A percentile compares a stretch with the other conserved stretches of the same genome.
phyloP scores from a whole-genome alignment of 2,329 filamentous ascomycete species.

The Fusarium sp. region DNA sequence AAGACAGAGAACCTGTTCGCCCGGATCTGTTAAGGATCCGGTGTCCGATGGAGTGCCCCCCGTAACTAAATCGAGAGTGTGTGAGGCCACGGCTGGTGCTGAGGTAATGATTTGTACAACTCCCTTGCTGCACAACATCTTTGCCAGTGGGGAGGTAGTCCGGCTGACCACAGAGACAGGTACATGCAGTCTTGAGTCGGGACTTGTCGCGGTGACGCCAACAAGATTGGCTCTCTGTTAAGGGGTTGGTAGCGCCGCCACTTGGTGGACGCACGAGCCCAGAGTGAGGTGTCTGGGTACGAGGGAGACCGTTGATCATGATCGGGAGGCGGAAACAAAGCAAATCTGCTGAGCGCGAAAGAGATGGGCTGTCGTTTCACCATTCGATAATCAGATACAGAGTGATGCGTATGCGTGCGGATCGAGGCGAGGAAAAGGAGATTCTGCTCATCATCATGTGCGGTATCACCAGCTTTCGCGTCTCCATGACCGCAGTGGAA shows the following conservation, averaged over 20 bases:
- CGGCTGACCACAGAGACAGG: conserved; percentile 35
- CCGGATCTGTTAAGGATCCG: conserved; percentile 30
- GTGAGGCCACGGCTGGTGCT: conserved; percentile 17
- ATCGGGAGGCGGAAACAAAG: neutral
- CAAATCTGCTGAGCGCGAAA: neutral
- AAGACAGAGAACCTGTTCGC: conserved; percentile 16
- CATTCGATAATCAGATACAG: conserved; percentile 1
- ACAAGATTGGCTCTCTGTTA: conserved; percentile 43
- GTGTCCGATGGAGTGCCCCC: conserved; percentile 11
- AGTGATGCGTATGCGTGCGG: neutral
- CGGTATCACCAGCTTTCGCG: conserved; percentile 4
- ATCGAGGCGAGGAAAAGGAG: neutral
- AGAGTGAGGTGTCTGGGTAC: conserved; percentile 20
- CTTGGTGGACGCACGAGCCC: conserved; percentile 37
- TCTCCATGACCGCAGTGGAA: conserved; percentile 20
- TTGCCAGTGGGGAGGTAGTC: conserved; percentile 8
- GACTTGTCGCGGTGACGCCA: conserved; percentile 33
- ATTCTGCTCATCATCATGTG: conserved; percentile 11
- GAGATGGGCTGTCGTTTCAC: conserved; percentile 27
- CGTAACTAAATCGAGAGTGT: conserved; percentile 8
- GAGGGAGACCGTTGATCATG: neutral
- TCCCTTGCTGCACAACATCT: conserved; percentile 20
- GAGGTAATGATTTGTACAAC: conserved; percentile 39
- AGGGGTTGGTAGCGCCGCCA: conserved; percentile 44
- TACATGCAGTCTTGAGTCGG: conserved; percentile 35